Evolutionary conservation across 129 eudicot species (phyloP), one percentile per base, ranked within the genome.

Genomic region (Tagetes erecta): DNA sequence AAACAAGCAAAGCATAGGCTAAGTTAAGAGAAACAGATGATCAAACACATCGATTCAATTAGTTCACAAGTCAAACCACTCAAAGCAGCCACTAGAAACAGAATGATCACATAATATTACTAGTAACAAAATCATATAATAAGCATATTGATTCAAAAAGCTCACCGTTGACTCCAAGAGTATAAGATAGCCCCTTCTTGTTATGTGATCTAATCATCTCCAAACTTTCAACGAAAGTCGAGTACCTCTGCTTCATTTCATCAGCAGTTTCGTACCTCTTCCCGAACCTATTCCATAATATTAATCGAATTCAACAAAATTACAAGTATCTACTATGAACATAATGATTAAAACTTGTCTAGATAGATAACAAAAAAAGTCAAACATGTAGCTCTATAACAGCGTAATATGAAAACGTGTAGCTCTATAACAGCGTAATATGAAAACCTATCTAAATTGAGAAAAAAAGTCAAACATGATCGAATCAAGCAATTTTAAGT

Each of bases 131-230:
- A 20, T 20, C 27, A 20, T 20, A 20, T 20, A 20, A 20, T 20
- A 20, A 36, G 5, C 35, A 39, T 38, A 38, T 38, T 30, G 41
- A 6, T 52, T n/a, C 3, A 27, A 40, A 55, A 76, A 53, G 60
- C 81, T 57, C 62, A 95, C 99, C 85, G 77, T 95, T 95, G 51
- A 95, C 86, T 42, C 86, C 96, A n/a, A 95, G 89, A 50, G 86
- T 85, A 73, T 88, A 95, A 0, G 97, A 80, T 0, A 87, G 86
- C 0, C 86, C 87, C 67, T 85, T 88, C 75, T 63, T 87, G 67
- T 95, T 95, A 76, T 87, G 91, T 73, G 97, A 88, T 84, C 83
- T 52, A 53, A 95, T 91, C 90, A 76, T 86, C 77, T 80, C 83
- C 92, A 95, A 72, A 71, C 78, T 95, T 74, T 87, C 83, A 10